phyloP scores from a whole-genome alignment of 148 eudicot genomes.

The Fallopia convolvulus region DNA sequence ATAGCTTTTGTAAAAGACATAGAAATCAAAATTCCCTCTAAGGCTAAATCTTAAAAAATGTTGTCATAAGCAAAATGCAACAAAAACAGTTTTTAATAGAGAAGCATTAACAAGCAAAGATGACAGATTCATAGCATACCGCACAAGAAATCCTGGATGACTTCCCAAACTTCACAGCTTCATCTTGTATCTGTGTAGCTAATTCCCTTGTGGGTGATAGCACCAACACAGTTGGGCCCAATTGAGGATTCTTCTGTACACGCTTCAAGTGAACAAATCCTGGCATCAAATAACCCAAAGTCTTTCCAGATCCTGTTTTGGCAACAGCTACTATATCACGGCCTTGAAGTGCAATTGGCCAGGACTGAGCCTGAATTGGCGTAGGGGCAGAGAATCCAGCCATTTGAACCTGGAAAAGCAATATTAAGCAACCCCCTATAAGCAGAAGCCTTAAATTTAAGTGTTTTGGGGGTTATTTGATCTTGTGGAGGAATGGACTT shows the following conservation, averaged over 20 bases:
- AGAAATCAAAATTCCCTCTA: neutral
- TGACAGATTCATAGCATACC: slow-evolving; percentile 25
- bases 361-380: slow-evolving; percentile 90
- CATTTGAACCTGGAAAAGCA: slow-evolving; percentile 54
- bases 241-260: slow-evolving; percentile 44
- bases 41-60: neutral
- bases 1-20: neutral
- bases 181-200: slow-evolving; percentile 93
- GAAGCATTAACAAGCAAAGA: neutral
- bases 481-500: slow-evolving; percentile 29
- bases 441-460: slow-evolving; percentile 19
- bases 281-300: slow-evolving; percentile 83
- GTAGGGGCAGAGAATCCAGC: slow-evolving; percentile 91
- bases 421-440: slow-evolving; percentile 24
- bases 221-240: slow-evolving; percentile 93
- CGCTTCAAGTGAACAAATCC: slow-evolving; percentile 73
- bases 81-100: neutral
- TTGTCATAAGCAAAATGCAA: neutral
- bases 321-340: slow-evolving; percentile 87
- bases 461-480: slow-evolving; percentile 12
- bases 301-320: slow-evolving; percentile 88
- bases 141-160: slow-evolving; percentile 66
- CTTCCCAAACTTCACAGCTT: slow-evolving; percentile 81
- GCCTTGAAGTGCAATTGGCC: slow-evolving; percentile 81
- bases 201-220: slow-evolving; percentile 90